Evolutionary conservation across 2,329 filamentous ascomycete genomes (phyloP).

Genomic region (Neonectria neomacrospora): DNA sequence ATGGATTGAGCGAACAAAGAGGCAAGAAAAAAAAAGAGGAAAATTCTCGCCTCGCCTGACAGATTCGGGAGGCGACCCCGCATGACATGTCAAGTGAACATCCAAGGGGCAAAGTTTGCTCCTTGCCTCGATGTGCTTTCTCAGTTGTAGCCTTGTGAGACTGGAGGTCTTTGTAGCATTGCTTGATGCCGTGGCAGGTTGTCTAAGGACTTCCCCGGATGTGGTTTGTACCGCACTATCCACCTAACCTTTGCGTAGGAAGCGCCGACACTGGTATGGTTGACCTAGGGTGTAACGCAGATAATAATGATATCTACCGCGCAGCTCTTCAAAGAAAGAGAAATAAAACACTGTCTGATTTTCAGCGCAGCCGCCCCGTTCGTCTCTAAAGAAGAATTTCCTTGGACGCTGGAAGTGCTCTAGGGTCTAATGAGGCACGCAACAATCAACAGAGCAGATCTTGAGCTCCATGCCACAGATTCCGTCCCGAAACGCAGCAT

Average conservation of each 20-base stretch:
- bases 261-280: neutral
- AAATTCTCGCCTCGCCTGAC: neutral
- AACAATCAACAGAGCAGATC: neutral
- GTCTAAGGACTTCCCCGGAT: neutral
- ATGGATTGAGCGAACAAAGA: neutral
- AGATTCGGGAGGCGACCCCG: neutral
- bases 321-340: too few relatives aligned
- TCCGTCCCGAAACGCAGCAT: conserved; percentile 9
- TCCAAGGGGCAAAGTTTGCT: neutral
- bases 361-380: neutral
- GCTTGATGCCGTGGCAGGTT: neutral
- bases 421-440: neutral
- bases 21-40: neutral
- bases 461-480: neutral
- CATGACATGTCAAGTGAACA: neutral
- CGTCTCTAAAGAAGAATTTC: neutral
- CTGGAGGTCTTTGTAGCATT: neutral
- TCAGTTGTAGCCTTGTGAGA: neutral
- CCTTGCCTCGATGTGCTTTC: neutral
- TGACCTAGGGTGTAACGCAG: neutral
- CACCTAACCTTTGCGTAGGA: neutral
- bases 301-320: neutral
- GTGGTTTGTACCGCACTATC: neutral
- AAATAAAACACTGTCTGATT: neutral
- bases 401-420: neutral